A percentile compares a stretch with the other conserved stretches of the same genome.
Evolutionary conservation across 257 asterid genomes (phyloP).

Genomic region (Solanum pennellii): DNA sequence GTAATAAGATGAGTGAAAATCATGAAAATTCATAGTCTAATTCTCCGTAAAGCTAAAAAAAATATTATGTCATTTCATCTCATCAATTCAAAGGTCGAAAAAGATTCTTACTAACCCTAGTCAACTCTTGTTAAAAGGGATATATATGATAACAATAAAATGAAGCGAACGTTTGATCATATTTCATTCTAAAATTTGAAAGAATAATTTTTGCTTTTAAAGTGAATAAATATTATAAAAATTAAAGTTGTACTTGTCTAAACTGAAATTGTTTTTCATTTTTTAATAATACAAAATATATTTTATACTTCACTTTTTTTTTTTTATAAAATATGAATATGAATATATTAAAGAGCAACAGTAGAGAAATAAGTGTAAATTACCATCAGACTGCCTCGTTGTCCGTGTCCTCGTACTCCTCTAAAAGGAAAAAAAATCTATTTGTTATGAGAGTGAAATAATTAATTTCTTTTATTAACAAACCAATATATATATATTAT

Average conservation of each 20-base stretch:
- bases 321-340: neutral
- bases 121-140: neutral
- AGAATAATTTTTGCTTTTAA: too few species aligned
- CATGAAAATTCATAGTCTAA: too few species aligned
- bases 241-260: neutral
- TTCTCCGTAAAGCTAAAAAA: neutral
- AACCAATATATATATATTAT: neutral
- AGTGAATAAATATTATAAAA: neutral
- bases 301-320: neutral
- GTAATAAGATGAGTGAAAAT: neutral
- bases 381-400: neutral
- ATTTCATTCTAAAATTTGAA: too few species aligned
- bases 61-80: neutral
- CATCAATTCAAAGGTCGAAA: neutral
- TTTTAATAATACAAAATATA: too few species aligned
- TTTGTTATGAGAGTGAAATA: neutral
- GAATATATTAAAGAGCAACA: neutral
- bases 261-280: too few species aligned
- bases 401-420: neutral
- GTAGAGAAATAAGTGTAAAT: neutral
- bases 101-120: neutral
- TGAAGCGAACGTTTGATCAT: rapidly evolving
- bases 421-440: neutral
- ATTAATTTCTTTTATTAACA: neutral
- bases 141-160: neutral